These are phyloP conservation scores for Trichoderma sp. DNA, from an alignment of 2,329 filamentous ascomycete species.

Conservation along the genomic window DNA sequence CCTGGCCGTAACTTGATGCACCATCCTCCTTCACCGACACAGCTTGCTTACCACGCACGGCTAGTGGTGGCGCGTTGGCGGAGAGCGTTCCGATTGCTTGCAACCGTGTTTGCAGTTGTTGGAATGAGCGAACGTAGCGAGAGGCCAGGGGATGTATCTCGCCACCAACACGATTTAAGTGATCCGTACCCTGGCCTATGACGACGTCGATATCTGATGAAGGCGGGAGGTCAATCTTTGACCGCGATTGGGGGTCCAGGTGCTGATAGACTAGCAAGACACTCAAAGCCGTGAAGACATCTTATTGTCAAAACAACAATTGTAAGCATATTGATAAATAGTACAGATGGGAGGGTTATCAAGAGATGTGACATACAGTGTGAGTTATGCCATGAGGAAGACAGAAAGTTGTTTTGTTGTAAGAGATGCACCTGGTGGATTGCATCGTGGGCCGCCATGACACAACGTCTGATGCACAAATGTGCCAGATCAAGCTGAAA, in stretches of 20 bases:
- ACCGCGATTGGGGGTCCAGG: background rate
- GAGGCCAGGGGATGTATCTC: slow-evolving; percentile 10
- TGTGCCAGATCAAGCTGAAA: slow-evolving; percentile 1
- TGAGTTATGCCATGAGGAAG: slow-evolving; percentile 16
- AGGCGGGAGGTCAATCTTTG: background rate
- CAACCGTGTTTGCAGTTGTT: slow-evolving; percentile 2
- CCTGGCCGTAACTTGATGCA: background rate
- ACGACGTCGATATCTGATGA: background rate
- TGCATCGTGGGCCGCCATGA: slow-evolving; percentile 11
- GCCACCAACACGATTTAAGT: slow-evolving; percentile 1
- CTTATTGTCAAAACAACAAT: background rate
- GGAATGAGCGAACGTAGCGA: slow-evolving; percentile 9
- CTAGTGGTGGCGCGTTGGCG: background rate
- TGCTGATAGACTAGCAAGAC: slow-evolving; percentile 8
- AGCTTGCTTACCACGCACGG: slow-evolving; percentile 1
- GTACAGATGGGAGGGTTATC: background rate
- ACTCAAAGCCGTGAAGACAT: slow-evolving; percentile 9
- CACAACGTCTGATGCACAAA: slow-evolving; percentile 8
- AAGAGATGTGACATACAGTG: background rate
- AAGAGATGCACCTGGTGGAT: slow-evolving; percentile 7
- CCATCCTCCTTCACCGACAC: background rate
- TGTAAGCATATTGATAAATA: background rate
- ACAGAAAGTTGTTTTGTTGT: background rate
- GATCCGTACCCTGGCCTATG: slow-evolving; percentile 1
- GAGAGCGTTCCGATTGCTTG: slow-evolving; percentile 7